phyloP scores from a whole-genome alignment of 169 alveolate genomes.

The Plasmodium yoelii region DNA sequence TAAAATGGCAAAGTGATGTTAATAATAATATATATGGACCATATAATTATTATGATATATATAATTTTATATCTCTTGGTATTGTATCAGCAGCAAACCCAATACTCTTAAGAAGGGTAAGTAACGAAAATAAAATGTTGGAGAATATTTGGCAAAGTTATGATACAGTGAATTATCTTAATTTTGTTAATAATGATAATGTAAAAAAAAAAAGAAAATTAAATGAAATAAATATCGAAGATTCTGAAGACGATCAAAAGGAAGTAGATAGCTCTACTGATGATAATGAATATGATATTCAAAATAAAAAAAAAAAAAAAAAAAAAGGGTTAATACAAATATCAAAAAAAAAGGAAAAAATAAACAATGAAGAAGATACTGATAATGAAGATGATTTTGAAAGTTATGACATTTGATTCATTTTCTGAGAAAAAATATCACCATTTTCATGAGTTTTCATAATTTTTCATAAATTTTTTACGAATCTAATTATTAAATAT shows the following conservation, averaged over 20 bases:
- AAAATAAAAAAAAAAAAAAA: conserved; percentile 45
- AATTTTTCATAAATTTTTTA: too few species aligned
- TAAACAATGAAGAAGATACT: conserved; percentile 19
- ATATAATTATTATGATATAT: conserved; percentile 65
- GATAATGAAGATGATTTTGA: conserved; percentile 63
- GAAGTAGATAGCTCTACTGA: conserved; percentile 14
- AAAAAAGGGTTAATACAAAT: conserved; percentile 71
- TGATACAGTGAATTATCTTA: conserved; percentile 63
- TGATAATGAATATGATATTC: conserved; percentile 52
- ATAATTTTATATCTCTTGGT: conserved; percentile 61
- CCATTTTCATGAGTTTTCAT: too few species aligned
- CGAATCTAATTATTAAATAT: too few species aligned
- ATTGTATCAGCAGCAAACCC: conserved; percentile 64
- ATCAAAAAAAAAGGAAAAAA: conserved; percentile 52
- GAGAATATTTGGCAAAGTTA: conserved; percentile 75
- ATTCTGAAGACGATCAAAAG: neutral
- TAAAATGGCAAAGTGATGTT: conserved; percentile 50
- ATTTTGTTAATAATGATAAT: conserved; percentile 71
- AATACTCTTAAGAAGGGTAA: conserved; percentile 55
- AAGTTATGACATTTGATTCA: conserved; percentile 16
- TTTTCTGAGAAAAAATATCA: neutral
- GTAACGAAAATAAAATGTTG: conserved; percentile 54
- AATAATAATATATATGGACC: conserved; percentile 71
- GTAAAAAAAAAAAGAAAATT: conserved; percentile 60
- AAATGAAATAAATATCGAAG: conserved; percentile 12